Base-by-base conservation (phyloP, 148 eudicot genomes). In the Chenopodium berlandieri region DNA sequence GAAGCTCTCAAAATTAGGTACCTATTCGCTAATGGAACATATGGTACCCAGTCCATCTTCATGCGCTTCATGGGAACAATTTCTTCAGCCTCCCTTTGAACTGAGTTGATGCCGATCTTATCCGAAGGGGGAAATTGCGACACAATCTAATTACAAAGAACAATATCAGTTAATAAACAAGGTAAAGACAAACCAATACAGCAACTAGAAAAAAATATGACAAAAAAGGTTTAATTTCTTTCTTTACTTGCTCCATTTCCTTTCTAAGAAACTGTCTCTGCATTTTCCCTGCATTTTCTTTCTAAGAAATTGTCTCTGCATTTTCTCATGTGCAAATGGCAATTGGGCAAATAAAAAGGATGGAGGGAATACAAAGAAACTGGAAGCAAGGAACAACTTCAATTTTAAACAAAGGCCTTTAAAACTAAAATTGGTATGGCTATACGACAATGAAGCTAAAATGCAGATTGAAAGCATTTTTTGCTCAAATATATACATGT, bases 1-100 rank as follows among this genome's bases (percentile, higher is more conserved):
- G 10, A 68, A 40, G 16, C 52, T 73, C 79, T 67, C 48, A 76
- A 73, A 75, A 65, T 67, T 17, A 69, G 44, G 34, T 70, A 95
- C 99, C 99, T 88, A 37, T 90, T 86, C 71, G 89, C 92, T 79
- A 92, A 84, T 2, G 99, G 97, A 77, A 95, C 89, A 82, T 95
- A 96, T 19, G 99, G 99, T 62, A 96, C 89, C 99, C 99, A 96
- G 34, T 92, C 99, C 97, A 96, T 94, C 88, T 96, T 96, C 99
- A 96, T 96, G 66, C 86, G 87, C 89, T 94, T 94, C 99, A 96
- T 96, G 52, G 97, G 94, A 76, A 96, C 78, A 80, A 96, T 94
- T 86, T 96, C 99, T 85, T 96, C 99, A 54, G 89, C 86, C 90
- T 92, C 99, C 87, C 97, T 90, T 84, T 96, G 99, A 47, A 96